Evolutionary conservation across 164 flowering plant genomes (phyloP).

Genomic region (Tetracentron sinense): DNA sequence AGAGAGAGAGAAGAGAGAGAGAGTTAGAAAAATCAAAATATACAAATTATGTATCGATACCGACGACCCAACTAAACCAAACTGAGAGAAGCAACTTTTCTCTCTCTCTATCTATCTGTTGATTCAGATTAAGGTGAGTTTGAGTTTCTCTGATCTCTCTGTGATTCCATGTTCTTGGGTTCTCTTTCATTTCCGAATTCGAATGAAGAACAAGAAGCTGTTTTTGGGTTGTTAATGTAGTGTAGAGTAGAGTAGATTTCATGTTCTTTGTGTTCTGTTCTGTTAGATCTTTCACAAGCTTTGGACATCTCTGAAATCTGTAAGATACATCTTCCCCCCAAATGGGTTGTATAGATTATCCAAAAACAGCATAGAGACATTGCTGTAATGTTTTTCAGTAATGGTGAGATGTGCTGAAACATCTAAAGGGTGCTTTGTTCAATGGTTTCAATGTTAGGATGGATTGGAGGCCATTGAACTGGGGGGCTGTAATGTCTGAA

Average conservation of each 20-base stretch:
- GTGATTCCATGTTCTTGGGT: not conserved
- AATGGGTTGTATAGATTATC: constrained; percentile 78
- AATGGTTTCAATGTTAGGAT: constrained; percentile 41
- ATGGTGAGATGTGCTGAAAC: constrained; percentile 71
- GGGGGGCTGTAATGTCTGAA: constrained; percentile 57
- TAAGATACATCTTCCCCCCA: constrained; percentile 73
- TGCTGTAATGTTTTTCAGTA: constrained; percentile 32
- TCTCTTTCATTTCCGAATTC: constrained; percentile 5
- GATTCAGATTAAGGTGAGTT: constrained; percentile 22
- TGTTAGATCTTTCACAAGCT: not conserved
- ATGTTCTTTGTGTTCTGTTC: not conserved
- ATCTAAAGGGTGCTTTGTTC: constrained; percentile 72
- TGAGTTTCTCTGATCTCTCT: constrained; percentile 1
- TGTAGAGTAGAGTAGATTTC: not conserved
- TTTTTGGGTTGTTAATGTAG: not conserved
- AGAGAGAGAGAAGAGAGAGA: not conserved
- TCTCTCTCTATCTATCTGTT: constrained; percentile 4
- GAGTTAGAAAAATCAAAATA: not conserved
- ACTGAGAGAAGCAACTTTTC: not conserved
- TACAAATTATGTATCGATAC: constrained; percentile 17
- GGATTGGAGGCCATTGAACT: constrained; percentile 56
- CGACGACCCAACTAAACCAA: constrained; percentile 32
- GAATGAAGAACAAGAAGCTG: not conserved
- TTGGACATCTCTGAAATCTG: constrained; percentile 84
- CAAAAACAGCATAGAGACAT: constrained; percentile 48